A percentile compares a stretch with the other conserved stretches of the same genome.
Evolutionary conservation across 768 basidiomycete species (phyloP).

Genomic region (Suillus tomentosus): DNA sequence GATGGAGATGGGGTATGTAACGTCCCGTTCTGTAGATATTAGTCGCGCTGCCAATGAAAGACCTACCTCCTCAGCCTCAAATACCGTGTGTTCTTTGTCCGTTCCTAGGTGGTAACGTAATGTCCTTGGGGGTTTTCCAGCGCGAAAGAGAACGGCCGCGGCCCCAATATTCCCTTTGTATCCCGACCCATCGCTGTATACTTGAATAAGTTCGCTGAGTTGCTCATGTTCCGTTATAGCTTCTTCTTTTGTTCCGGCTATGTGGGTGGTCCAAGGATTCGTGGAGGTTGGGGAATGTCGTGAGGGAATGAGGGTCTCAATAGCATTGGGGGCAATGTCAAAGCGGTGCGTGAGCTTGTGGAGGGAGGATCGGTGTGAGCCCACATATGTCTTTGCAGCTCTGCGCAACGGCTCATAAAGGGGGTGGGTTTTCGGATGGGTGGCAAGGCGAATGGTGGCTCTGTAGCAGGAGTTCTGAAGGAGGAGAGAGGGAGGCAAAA

Average conservation of each 20-base stretch:
- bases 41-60: conserved; percentile 16
- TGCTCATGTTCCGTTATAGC: background rate
- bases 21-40: background rate
- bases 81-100: conserved; percentile 15
- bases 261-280: background rate
- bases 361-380: background rate
- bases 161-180: conserved; percentile 13
- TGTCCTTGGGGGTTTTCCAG: background rate
- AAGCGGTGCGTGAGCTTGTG: background rate
- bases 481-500: fast-evolving
- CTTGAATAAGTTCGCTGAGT: fast-evolving
- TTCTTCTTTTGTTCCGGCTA: background rate
- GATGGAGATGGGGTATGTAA: conserved; percentile 9
- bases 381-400: background rate
- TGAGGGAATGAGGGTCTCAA: background rate
- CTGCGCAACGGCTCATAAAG: background rate
- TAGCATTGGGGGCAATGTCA: background rate
- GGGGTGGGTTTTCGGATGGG: background rate
- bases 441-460: fast-evolving
- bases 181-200: conserved; percentile 22
- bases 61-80: conserved; percentile 20
- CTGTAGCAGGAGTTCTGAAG: background rate
- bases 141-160: background rate
- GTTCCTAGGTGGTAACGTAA: conserved; percentile 12
- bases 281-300: fast-evolving